Conservation (phyloP, 2,329 filamentous ascomycete species). For the Phoma sp. region DNA sequence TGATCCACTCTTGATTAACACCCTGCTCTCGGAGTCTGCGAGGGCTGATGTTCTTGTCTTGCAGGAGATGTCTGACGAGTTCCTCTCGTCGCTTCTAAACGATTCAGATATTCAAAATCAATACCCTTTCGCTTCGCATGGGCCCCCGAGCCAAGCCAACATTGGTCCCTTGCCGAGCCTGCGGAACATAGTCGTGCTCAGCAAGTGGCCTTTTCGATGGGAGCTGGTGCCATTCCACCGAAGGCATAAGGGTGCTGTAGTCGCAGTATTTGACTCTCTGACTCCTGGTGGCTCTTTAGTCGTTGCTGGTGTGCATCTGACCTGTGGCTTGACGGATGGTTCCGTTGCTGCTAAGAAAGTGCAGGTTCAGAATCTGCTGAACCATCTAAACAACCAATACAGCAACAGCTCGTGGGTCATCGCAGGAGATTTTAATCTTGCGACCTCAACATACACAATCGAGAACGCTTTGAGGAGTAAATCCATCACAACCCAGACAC, state of each 20-base stretch:
- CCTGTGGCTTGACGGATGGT: slow-evolving; percentile 64
- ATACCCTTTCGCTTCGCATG: slow-evolving; percentile 65
- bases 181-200: slow-evolving; percentile 67
- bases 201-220: slow-evolving; percentile 63
- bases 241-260: slow-evolving; percentile 64
- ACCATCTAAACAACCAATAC: slow-evolving; percentile 54
- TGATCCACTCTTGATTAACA: slow-evolving; percentile 45
- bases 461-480: slow-evolving; percentile 59
- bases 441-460: slow-evolving; percentile 64
- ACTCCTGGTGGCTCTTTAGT: slow-evolving; percentile 50
- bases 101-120: slow-evolving; percentile 52
- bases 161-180: slow-evolving; percentile 64
- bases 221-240: slow-evolving; percentile 59
- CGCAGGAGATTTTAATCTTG: slow-evolving; percentile 69
- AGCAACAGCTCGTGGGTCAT: slow-evolving; percentile 60
- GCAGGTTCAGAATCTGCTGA: slow-evolving; percentile 60
- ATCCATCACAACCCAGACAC: slow-evolving; percentile 60
- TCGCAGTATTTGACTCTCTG: slow-evolving; percentile 54
- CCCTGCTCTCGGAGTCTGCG: slow-evolving; percentile 42
- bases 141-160: slow-evolving; percentile 59
- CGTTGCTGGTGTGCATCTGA: slow-evolving; percentile 66
- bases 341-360: slow-evolving; percentile 62
- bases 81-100: slow-evolving; percentile 62
- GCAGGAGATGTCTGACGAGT: slow-evolving; percentile 70
- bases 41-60: slow-evolving; percentile 53